phyloP scores from a whole-genome alignment of 2,329 filamentous ascomycete genomes.

The Alternaria sp. region DNA sequence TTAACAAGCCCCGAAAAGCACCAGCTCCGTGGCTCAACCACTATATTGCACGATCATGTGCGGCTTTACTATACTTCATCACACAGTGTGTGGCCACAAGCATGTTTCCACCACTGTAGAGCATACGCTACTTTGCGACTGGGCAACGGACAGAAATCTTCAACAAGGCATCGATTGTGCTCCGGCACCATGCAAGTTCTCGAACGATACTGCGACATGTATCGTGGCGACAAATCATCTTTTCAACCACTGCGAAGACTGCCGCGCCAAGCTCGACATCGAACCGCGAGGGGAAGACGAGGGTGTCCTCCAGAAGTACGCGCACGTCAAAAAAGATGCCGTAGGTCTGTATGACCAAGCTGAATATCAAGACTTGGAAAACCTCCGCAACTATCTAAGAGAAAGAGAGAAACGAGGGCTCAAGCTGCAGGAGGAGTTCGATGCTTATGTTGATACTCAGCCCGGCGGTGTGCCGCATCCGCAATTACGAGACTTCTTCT shows the following conservation, averaged over 20 bases:
- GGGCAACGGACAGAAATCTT: neutral
- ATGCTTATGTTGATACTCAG: neutral
- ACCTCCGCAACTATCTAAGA: neutral
- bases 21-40: neutral
- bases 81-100: constrained; percentile 2
- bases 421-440: neutral
- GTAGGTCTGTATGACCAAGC: neutral
- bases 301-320: neutral
- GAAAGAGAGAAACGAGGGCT: neutral
- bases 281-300: neutral
- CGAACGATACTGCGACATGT: neutral
- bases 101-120: neutral
- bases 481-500: neutral
- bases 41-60: neutral
- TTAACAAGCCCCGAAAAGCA: neutral
- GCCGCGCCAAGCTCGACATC: neutral
- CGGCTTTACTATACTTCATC: neutral
- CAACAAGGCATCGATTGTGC: neutral
- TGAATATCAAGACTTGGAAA: neutral
- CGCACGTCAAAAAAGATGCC: neutral
- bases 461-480: neutral
- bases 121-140: neutral
- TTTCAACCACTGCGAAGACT: neutral
- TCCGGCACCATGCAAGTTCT: neutral
- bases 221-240: neutral